These are phyloP conservation scores for Amaranthus hypochondriacus DNA, from an alignment of 148 eudicot genomes.

Conservation along the genomic window DNA sequence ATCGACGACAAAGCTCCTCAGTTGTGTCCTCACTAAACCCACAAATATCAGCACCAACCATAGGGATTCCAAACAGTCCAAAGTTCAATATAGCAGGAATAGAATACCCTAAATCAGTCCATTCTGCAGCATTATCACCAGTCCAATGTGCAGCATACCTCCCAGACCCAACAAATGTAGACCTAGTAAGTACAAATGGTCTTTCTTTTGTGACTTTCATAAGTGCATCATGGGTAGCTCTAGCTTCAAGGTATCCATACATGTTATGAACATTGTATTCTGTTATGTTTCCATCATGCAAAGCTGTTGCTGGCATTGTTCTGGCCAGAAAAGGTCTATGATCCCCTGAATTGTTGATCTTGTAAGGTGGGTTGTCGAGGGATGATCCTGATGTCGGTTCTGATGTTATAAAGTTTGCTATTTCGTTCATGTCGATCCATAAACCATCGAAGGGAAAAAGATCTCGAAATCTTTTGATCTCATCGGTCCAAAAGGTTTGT, in stretches of 20 bases:
- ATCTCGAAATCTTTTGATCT: slow-evolving; percentile 35
- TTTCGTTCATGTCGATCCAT: slow-evolving; percentile 49
- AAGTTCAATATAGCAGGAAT: slow-evolving; percentile 39
- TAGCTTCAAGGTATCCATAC: slow-evolving; percentile 45
- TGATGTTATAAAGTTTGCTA: slow-evolving; percentile 29
- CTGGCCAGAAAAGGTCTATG: slow-evolving; percentile 26
- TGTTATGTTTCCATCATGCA: slow-evolving; percentile 36
- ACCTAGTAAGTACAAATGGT: slow-evolving; percentile 42
- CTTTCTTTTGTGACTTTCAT: slow-evolving; percentile 31
- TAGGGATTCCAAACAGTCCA: slow-evolving; percentile 50
- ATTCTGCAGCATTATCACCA: slow-evolving; percentile 47
- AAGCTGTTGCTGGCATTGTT: slow-evolving; percentile 40
- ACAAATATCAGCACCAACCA: slow-evolving; percentile 58
- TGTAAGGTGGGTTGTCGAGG: slow-evolving; percentile 55
- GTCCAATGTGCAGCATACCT: slow-evolving; percentile 56
- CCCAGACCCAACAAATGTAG: slow-evolving; percentile 54
- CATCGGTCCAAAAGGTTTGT: slow-evolving; percentile 37
- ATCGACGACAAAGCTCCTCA: slow-evolving; percentile 54
- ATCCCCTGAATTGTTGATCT: slow-evolving; percentile 38
- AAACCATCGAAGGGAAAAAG: slow-evolving; percentile 35
- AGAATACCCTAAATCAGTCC: slow-evolving; percentile 39
- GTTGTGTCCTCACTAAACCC: slow-evolving; percentile 36
- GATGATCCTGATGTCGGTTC: slow-evolving; percentile 26
- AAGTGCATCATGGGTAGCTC: slow-evolving; percentile 40
- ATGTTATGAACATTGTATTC: slow-evolving; percentile 51